phyloP scores from a whole-genome alignment of 2,329 filamentous ascomycete species.

The Colletotrichum australisinense region DNA sequence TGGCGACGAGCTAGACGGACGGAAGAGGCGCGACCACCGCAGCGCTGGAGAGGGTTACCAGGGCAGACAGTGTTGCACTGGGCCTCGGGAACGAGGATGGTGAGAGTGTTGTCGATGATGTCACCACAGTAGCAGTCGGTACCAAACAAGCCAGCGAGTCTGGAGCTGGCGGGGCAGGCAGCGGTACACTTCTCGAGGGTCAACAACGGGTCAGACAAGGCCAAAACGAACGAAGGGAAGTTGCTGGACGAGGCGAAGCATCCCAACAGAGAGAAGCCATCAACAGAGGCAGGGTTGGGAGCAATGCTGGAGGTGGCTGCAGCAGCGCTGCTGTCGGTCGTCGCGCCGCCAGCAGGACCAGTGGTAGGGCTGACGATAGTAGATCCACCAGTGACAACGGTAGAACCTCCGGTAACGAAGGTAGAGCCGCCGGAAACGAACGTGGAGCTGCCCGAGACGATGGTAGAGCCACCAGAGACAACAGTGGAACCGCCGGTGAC shows the following conservation, averaged over 20 bases:
- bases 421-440: background rate
- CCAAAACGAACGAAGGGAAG: conserved; percentile 41
- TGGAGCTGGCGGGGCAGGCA: conserved; percentile 34
- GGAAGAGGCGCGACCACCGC: conserved; percentile 39
- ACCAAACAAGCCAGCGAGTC: conserved; percentile 42
- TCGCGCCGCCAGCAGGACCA: background rate
- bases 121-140: conserved; percentile 46
- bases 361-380: conserved; percentile 7
- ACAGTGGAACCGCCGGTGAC: background rate
- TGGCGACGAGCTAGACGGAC: background rate
- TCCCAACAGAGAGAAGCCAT: conserved; percentile 41
- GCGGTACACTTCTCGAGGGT: conserved; percentile 41
- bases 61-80: conserved; percentile 44
- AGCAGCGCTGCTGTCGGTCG: background rate
- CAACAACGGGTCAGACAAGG: conserved; percentile 34
- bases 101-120: conserved; percentile 23
- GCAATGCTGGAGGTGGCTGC: background rate
- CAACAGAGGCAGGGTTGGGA: conserved; percentile 35
- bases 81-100: conserved; percentile 26
- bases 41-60: conserved; percentile 39
- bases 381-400: background rate
- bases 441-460: background rate
- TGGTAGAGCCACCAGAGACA: background rate
- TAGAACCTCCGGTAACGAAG: background rate
- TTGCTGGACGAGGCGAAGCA: conserved; percentile 39